phyloP scores from a whole-genome alignment of 495 filamentous ascomycete genomes.

The Penicillium bialowiezense region DNA sequence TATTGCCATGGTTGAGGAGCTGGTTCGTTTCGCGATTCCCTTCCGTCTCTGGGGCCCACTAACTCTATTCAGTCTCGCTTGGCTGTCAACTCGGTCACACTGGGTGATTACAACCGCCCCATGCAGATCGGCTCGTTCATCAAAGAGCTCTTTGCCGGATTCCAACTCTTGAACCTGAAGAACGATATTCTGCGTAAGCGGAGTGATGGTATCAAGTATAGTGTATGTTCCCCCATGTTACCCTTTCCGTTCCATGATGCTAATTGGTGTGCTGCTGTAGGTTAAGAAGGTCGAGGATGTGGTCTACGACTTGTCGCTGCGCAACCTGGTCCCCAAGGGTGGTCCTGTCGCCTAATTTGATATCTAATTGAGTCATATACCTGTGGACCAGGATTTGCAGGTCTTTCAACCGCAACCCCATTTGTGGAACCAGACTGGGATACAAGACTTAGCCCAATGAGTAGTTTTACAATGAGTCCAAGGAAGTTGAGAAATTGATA shows the following conservation, averaged over 20 bases:
- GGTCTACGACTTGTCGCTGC: conserved; percentile 87
- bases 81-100: conserved; percentile 92
- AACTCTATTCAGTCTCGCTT: conserved; percentile 59
- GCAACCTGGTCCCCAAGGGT: conserved; percentile 68
- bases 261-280: conserved; percentile 30
- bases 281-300: conserved; percentile 98
- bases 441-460: background rate
- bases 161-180: conserved; percentile 95
- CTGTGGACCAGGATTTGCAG: too few species aligned
- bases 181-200: conserved; percentile 87
- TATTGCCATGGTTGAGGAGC: conserved; percentile 83
- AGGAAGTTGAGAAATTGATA: background rate
- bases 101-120: conserved; percentile 82
- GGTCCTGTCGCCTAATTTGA: conserved; percentile 12
- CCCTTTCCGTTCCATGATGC: background rate
- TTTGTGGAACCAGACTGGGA: background rate
- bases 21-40: conserved; percentile 46
- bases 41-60: background rate
- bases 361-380: background rate
- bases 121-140: conserved; percentile 85
- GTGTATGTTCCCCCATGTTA: conserved; percentile 48
- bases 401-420: too few species aligned
- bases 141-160: conserved; percentile 92
- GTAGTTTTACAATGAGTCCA: background rate
- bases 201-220: conserved; percentile 93